Base-by-base conservation (phyloP, 805 yeast genomes). In the Lipomyces starkeyi region DNA sequence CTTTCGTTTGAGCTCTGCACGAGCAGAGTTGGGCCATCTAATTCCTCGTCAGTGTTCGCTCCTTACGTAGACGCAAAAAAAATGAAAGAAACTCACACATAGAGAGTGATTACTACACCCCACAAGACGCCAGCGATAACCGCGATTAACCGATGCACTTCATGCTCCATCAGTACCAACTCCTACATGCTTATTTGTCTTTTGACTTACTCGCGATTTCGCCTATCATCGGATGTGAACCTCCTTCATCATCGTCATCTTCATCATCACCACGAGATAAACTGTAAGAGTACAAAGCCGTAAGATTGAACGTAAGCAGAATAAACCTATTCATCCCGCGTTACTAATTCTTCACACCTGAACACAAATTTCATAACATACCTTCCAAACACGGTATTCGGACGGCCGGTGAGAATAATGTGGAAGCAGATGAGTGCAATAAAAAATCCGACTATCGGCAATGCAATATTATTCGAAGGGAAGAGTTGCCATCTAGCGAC, bases 281-380 rank as follows among this genome's bases (percentile, higher is more conserved):
- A 34, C 90, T 87, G 77, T 88, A 91, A 0, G 92, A 87, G 74
- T 90, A 91, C 59, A 91, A 80, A 0, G 91, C 91, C 0, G 95
- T 90, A 75, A 91, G 83, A 76, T 91, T 91, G 79, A 87, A 91
- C 0, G 97, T 88, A 68, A 91, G 81, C 56, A 91, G 77, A 9
- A 91, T 87, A 73, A 91, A 91, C 37, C 71, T 66, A 22, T 11
- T 27, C 32, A 47, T 17, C 20, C 14, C 35, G 7, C 54, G 91
- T 76, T 2, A 91, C 91, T 78, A 84, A 87, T 3, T 91, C 86
- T 74, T 85, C 84, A 13, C 37, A 20, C 8, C 13, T 25, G 3
- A n/a, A 17, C 43, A 25, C 25, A 27, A 22, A n/a, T 6, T 5
- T 13, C 22, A 27, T 25, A 37, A 52, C 53, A 49, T 61, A 64